Conservation (phyloP, 257 asterid genomes). For the Vinca minor region DNA sequence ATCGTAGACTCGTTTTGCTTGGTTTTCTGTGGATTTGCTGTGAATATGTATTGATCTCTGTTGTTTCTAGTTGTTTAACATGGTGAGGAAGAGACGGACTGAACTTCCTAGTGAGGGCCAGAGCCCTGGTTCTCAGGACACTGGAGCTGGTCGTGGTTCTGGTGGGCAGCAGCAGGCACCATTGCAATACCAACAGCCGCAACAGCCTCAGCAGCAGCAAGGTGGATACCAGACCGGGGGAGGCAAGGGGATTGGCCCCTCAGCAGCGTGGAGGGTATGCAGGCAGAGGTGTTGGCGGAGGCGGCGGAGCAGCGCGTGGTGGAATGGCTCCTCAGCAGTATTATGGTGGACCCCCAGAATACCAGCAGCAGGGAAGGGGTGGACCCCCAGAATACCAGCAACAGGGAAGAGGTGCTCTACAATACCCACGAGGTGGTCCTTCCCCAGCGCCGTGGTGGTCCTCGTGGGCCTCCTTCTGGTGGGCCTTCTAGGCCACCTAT, state of each 20-base stretch:
- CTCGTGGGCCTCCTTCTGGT: slow-evolving; percentile 63
- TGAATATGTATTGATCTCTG: slow-evolving; percentile 9
- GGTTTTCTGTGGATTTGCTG: neutral
- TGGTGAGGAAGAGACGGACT: slow-evolving; percentile 77
- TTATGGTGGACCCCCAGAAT: slow-evolving; percentile 30
- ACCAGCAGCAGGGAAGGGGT: slow-evolving; percentile 39
- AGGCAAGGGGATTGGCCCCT: slow-evolving; percentile 5
- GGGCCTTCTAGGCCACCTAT: slow-evolving; percentile 65
- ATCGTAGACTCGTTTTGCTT: neutral
- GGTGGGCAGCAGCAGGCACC: slow-evolving; percentile 37
- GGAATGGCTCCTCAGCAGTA: slow-evolving; percentile 33
- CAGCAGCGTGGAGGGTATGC: slow-evolving; percentile 14
- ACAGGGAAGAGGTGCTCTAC: slow-evolving; percentile 48
- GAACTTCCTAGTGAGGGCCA: slow-evolving; percentile 57
- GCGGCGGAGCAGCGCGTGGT: slow-evolving; percentile 32
- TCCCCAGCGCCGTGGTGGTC: slow-evolving; percentile 46
- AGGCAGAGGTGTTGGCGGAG: slow-evolving; percentile 26
- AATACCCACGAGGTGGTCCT: too few relatives aligned
- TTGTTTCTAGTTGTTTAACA: slow-evolving; percentile 31
- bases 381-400: slow-evolving; percentile 27
- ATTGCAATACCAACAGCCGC: slow-evolving; percentile 17
- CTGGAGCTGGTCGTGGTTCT: slow-evolving; percentile 45
- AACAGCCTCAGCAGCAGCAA: slow-evolving; percentile 34
- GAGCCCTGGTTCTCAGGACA: slow-evolving; percentile 48
- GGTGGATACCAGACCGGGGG: slow-evolving; percentile 18